phyloP scores from a whole-genome alignment of 2,329 filamentous ascomycete species.

The Paradendryphiella salina region DNA sequence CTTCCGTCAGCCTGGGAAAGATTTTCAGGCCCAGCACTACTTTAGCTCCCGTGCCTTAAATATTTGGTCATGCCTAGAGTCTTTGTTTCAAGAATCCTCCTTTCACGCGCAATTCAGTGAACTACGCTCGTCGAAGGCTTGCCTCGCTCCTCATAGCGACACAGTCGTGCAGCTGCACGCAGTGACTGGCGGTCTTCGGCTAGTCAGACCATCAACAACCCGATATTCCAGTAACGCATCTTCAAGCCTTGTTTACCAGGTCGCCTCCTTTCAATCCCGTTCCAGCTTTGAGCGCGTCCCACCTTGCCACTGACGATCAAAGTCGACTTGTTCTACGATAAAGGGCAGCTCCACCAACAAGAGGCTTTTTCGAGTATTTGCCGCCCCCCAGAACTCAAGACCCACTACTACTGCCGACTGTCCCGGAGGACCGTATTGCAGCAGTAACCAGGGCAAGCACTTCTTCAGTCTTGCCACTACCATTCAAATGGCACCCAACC shows the following conservation, averaged over 20 bases:
- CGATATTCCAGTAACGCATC: slow-evolving; percentile 12
- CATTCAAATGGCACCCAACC: slow-evolving; percentile 55
- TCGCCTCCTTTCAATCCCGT: slow-evolving; percentile 16
- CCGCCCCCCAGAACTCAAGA: slow-evolving; percentile 7
- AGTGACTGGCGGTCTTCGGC: slow-evolving; percentile 29
- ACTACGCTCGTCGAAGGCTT: slow-evolving; percentile 20
- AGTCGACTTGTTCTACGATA: slow-evolving; percentile 2
- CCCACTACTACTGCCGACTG: slow-evolving; percentile 9
- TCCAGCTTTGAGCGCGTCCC: neutral
- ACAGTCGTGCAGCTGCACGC: slow-evolving; percentile 38
- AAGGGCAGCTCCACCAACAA: neutral
- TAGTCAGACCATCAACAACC: slow-evolving; percentile 17
- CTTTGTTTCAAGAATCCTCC: slow-evolving; percentile 22
- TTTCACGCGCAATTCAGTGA: slow-evolving; percentile 17
- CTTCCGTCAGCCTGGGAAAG: slow-evolving; percentile 31
- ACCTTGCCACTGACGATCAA: neutral
- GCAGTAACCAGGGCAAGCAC: slow-evolving; percentile 3
- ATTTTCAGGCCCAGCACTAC: slow-evolving; percentile 35
- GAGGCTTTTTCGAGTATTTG: slow-evolving; percentile 3
- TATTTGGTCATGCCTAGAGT: slow-evolving; percentile 22
- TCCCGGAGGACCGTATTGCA: slow-evolving; percentile 13
- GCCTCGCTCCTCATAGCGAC: slow-evolving; percentile 24
- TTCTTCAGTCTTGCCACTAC: slow-evolving; percentile 2
- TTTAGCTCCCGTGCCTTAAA: slow-evolving; percentile 42
- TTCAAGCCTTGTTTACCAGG: slow-evolving; percentile 13